Evolutionary conservation across 2,329 filamentous ascomycete species (phyloP).

Genomic region (Rhexocercosporidium sp.): DNA sequence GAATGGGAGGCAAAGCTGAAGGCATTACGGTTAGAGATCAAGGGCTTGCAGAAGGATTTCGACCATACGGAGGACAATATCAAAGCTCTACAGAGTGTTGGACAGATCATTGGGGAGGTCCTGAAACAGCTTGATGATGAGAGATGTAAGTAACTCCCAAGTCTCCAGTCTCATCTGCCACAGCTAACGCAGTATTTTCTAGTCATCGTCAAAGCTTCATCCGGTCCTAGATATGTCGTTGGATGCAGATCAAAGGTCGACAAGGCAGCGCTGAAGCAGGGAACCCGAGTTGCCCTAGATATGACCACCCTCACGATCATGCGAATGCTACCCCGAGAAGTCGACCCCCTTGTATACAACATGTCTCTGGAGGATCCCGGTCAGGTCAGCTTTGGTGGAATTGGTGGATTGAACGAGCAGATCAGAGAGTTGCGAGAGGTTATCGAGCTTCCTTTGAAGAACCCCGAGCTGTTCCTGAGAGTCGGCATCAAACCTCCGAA

Average conservation of each 20-base stretch:
- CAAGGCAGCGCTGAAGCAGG: constrained; percentile 96
- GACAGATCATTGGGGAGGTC: constrained; percentile 98
- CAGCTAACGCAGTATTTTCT: constrained; percentile 33
- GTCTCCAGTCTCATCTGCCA: not conserved
- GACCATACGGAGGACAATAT: constrained; percentile 99
- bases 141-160: constrained; percentile 72
- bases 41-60: constrained; percentile 91
- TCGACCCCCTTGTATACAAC: constrained; percentile 98
- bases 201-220: constrained; percentile 99
- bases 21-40: constrained; percentile 91
- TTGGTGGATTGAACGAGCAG: constrained; percentile 97
- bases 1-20: constrained; percentile 99
- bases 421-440: constrained; percentile 97
- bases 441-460: constrained; percentile 97
- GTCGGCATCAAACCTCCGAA: constrained; percentile 99
- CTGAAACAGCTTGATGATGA: constrained; percentile 99
- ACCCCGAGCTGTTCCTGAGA: constrained; percentile 94
- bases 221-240: constrained; percentile 95
- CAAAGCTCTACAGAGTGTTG: constrained; percentile 98
- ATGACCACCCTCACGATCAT: constrained; percentile 99
- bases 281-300: constrained; percentile 94
- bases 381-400: constrained; percentile 96
- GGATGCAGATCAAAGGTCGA: constrained; percentile 98
- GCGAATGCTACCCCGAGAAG: constrained; percentile 98
- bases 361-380: constrained; percentile 99